These are phyloP conservation scores for Gremmenia infestans DNA, from an alignment of 2,329 filamentous ascomycete species.

Conservation along the genomic window DNA sequence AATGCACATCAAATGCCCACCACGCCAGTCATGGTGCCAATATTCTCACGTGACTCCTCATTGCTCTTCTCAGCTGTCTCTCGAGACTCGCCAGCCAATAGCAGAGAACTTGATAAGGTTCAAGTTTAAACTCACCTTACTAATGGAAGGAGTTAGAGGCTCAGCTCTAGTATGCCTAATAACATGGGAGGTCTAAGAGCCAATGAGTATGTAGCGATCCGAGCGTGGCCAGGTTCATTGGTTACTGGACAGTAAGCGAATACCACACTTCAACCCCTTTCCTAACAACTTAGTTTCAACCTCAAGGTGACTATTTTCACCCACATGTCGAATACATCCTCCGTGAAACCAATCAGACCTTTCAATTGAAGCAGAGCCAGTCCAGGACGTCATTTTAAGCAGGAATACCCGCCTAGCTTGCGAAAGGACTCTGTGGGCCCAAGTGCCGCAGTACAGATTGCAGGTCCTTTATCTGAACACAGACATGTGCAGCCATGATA, in stretches of 20 bases:
- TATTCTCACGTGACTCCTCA: not conserved
- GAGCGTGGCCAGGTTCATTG: conserved; percentile 6
- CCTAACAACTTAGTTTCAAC: not conserved
- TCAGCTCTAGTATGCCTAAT: not conserved
- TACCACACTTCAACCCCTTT: not conserved
- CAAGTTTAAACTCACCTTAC: not conserved
- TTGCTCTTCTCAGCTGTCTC: not conserved
- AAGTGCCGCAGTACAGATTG: not conserved
- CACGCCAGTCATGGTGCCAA: no score
- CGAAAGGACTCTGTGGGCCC: not conserved
- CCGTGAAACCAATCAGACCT: not conserved
- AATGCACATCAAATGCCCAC: no score
- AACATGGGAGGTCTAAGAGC: not conserved
- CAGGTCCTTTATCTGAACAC: conserved; percentile 6
- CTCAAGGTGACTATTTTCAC: not conserved
- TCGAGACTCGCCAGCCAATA: no score
- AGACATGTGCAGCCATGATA: conserved; percentile 17
- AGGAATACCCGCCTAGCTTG: not conserved
- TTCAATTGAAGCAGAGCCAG: not conserved
- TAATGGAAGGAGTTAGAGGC: not conserved
- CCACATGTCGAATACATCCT: not conserved
- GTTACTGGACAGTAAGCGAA: not conserved
- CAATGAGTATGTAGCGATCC: not conserved
- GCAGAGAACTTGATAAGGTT: no score
- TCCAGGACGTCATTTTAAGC: not conserved